Evolutionary conservation across 208 protist genomes (phyloP), one percentile per base, ranked within the genome.

Genomic region (Trypanosoma scelopori): DNA sequence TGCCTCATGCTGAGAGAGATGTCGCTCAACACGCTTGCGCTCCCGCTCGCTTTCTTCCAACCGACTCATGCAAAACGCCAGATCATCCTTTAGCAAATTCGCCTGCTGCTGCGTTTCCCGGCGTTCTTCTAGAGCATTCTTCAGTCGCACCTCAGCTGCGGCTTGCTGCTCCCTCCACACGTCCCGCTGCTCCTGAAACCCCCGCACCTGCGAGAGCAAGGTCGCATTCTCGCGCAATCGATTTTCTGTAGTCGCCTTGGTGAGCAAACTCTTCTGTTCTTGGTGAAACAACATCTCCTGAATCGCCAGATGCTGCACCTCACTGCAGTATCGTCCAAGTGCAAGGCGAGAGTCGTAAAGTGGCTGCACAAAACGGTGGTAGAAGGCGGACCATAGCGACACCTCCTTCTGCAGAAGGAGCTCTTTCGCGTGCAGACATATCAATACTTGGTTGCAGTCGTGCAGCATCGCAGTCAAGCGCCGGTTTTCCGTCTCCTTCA

Each of bases 361-460:
- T 13, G 63, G 63, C 43, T 61, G 43, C 0, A 27, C 39, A 58
- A 69, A 58, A 41, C 58, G 53, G 20, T 32, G 15, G 18, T 51
- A 23, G 30, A 50, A 69, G 28, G 41, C 55, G 16, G 63, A 61
- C 63, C 63, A 69, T 28, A 69, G 13, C 3, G n/a, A 52, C 11
- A 45, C 23, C 27, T 59, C 32, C 55, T 61, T 69, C 18, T 42
- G 23, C 12, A 69, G 63, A 51, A 69, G 41, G 13, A 69, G 28
- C 15, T 69, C 52, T 15, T 25, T 53, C 18, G 63, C 25, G 30
- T 43, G 63, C 20, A 69, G 43, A 20, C 13, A 1, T 45, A 53
- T 13, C 11, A 61, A 23, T 11, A 55, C 22, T n/a, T 18, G 18
- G 22, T 35, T 42, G 22, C 25, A 50, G 3, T 69, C 53, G 25